Conservation (phyloP, 208 protist species). For the Acanthamoeba castellanii region DNA sequence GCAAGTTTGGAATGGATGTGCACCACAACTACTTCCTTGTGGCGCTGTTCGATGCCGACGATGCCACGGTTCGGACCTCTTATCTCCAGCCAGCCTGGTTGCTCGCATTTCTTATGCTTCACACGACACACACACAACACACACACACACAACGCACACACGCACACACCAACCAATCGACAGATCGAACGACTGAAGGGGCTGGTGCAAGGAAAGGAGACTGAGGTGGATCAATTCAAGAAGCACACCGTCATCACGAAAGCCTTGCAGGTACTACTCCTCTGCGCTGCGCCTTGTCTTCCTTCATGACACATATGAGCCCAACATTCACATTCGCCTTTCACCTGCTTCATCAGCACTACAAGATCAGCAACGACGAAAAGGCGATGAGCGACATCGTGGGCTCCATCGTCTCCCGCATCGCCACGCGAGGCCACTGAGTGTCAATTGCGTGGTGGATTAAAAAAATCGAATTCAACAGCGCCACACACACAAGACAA, state of each 20-base stretch:
- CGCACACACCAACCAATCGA: not conserved
- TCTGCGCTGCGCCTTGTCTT: not conserved
- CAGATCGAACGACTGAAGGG: not conserved
- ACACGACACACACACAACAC: not conserved
- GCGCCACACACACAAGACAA: no score
- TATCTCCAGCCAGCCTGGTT: not conserved
- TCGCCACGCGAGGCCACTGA: constrained; percentile 32
- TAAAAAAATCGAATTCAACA: not conserved
- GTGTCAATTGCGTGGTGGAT: not conserved
- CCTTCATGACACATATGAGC: not conserved
- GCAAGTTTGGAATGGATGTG: constrained; percentile 54
- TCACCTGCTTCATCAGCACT: not conserved
- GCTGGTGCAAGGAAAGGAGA: constrained; percentile 44
- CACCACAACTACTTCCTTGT: constrained; percentile 15
- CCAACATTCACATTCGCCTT: not conserved
- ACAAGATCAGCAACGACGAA: constrained; percentile 21
- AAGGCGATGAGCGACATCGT: not conserved
- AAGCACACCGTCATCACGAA: constrained; percentile 20
- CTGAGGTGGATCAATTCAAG: constrained; percentile 21
- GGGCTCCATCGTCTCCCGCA: constrained; percentile 46
- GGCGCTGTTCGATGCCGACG: constrained; percentile 54
- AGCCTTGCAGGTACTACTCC: not conserved
- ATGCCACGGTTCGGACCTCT: not conserved
- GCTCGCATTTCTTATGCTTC: not conserved
- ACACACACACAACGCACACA: not conserved